Evolutionary conservation across 2,329 filamentous ascomycete species (phyloP).

Genomic region (Didymella sp.): DNA sequence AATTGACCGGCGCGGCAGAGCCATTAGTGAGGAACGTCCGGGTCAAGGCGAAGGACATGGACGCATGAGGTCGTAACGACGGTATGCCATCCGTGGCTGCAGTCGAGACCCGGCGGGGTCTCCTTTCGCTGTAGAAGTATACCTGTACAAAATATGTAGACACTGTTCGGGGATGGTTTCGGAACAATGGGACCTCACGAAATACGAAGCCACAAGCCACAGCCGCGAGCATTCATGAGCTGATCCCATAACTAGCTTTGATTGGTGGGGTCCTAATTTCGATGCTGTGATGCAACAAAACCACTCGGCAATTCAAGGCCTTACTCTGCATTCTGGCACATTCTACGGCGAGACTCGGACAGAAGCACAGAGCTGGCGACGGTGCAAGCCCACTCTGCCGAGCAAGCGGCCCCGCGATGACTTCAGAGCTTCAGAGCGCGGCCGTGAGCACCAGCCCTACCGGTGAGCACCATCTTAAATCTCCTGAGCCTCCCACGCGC

Average conservation of each 20-base stretch:
- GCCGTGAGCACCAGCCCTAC: conserved; percentile 40
- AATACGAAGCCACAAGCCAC: conserved; percentile 29
- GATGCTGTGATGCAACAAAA: conserved; percentile 11
- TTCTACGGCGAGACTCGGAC: conserved; percentile 46
- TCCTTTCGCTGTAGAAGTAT: conserved; percentile 37
- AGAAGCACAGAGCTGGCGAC: conserved; percentile 20
- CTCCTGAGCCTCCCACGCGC: conserved; percentile 47
- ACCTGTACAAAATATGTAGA: conserved; percentile 37
- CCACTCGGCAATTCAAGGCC: conserved; percentile 37
- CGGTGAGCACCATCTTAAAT: conserved; percentile 17
- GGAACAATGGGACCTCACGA: conserved; percentile 35
- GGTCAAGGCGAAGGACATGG: conserved; percentile 41
- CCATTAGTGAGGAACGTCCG: conserved; percentile 43
- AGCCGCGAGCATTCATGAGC: conserved; percentile 23
- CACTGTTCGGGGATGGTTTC: conserved; percentile 23
- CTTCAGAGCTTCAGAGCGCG: conserved; percentile 48
- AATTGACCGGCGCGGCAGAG: conserved; percentile 55
- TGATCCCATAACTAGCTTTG: conserved; percentile 16
- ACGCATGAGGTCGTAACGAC: conserved; percentile 20
- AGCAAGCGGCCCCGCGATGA: conserved; percentile 41
- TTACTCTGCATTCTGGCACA: conserved; percentile 21
- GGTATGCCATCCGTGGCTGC: conserved; percentile 1
- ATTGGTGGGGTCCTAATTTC: conserved; percentile 32
- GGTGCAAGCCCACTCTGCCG: conserved; percentile 33
- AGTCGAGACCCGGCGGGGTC: conserved; percentile 21